Percentiles rank a stretch among this genome's conserved stretches.
Conservation (phyloP, 805 yeast species). For the Tetrapisispora namnaoensis region DNA sequence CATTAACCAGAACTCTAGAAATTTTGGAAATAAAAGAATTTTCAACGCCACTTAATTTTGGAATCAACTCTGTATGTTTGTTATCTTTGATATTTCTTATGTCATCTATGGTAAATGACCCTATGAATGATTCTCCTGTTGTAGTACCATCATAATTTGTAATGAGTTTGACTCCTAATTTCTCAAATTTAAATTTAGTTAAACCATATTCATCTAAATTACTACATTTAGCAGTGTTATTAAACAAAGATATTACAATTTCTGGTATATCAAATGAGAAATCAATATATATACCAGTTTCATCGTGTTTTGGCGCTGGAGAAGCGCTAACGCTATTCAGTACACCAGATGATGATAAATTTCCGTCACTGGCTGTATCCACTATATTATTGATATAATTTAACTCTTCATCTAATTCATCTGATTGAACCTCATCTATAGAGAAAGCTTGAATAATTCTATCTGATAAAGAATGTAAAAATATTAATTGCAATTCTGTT, state of each 20-base stretch:
- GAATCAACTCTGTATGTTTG: constrained; percentile 72
- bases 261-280: constrained; percentile 52
- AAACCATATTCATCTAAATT: constrained; percentile 36
- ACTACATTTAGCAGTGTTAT: constrained; percentile 34
- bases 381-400: constrained; percentile 45
- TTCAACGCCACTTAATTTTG: constrained; percentile 49
- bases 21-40: constrained; percentile 62
- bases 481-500: constrained; percentile 64
- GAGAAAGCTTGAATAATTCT: constrained; percentile 47
- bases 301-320: background rate
- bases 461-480: constrained; percentile 44
- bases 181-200: constrained; percentile 52
- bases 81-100: constrained; percentile 52
- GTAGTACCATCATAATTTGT: constrained; percentile 47
- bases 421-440: constrained; percentile 35
- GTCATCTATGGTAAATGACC: constrained; percentile 72
- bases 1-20: constrained; percentile 33
- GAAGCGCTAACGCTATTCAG: constrained; percentile 4
- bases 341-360: constrained; percentile 7
- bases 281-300: constrained; percentile 17
- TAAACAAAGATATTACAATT: constrained; percentile 51
- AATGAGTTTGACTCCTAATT: constrained; percentile 40
- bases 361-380: constrained; percentile 16
- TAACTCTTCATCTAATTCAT: constrained; percentile 56
- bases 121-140: constrained; percentile 50